Evolutionary conservation across 2,329 filamentous ascomycete genomes (phyloP), one percentile per base, ranked within the genome.

Genomic region (Xylariaceae sp.): DNA sequence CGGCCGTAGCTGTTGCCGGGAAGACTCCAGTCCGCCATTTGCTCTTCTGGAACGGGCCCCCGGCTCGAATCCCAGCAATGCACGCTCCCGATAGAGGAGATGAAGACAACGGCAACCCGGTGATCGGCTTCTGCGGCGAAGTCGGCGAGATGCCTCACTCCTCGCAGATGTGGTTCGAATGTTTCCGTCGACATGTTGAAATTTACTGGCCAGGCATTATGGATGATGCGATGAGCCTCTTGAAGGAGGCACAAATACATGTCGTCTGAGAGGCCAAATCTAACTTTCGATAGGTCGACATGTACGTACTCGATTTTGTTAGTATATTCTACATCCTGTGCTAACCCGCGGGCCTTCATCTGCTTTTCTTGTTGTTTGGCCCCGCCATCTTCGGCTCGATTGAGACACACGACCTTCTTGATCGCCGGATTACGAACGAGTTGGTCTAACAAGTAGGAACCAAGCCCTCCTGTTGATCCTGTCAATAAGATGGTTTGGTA

Each of bases 161-260:
- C 69, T 11, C 71, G 62, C 49, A 77, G 72, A 33, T 76, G 71
- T 1, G 67, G 55, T 37, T 72, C 68, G 50, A 76, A 77, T 2
- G 62, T 69, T 2, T 61, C 48, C 0, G 75, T 16, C 0, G 69
- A 60, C 16, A 73, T 67, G 49, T 69, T 75, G 29, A 66, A 70
- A 56, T 71, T 75, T 66, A 77, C 76, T 0, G 73, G 74, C 75
- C 75, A 78, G 1, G 74, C 75, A 52, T 75, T 76, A 58, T 77
- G 74, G 33, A 62, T 56, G 34, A 60, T 43, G 3, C 52, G 56
- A 28, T 56, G 51, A 4, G 45, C 33, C 8, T 44, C 41, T 19
- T 51, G 33, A 6, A 31, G n/a, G 2, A 63, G 51, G n/a, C 45
- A 16, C 14, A 29, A 28, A 16, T 64, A 64, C 4, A 39, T 23